Evolutionary conservation across 2,329 filamentous ascomycete species (phyloP).

Genomic region (Apiospora phragmitis): DNA sequence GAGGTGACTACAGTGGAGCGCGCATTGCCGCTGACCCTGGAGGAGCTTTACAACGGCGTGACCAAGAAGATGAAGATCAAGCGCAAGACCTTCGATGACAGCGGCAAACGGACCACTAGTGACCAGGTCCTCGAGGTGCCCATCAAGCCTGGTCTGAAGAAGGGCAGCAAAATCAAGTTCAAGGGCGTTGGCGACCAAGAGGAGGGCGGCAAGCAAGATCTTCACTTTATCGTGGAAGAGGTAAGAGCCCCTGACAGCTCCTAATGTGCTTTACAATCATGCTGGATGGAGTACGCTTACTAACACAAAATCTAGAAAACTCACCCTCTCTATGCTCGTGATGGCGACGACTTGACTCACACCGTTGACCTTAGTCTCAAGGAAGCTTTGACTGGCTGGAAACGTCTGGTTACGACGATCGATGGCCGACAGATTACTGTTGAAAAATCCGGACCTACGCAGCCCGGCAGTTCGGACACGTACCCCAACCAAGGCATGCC

Average conservation of each 20-base stretch:
- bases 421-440: conserved; percentile 84
- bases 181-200: conserved; percentile 97
- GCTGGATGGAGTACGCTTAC: background rate
- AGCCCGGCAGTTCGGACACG: conserved; percentile 76
- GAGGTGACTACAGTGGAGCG: conserved; percentile 92
- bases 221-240: conserved; percentile 94
- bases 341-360: conserved; percentile 83
- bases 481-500: conserved; percentile 94
- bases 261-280: background rate
- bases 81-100: conserved; percentile 88
- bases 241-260: conserved; percentile 51
- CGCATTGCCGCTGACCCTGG: conserved; percentile 75
- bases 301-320: conserved; percentile 63
- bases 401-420: conserved; percentile 86
- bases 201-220: conserved; percentile 90
- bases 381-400: conserved; percentile 94
- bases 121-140: conserved; percentile 92
- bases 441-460: conserved; percentile 80
- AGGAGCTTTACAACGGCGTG: conserved; percentile 83
- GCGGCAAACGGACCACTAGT: conserved; percentile 79
- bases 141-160: conserved; percentile 94
- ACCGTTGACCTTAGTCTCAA: conserved; percentile 83
- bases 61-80: conserved; percentile 99
- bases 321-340: conserved; percentile 80
- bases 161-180: conserved; percentile 98